Evolutionary conservation across 306 rosid species (phyloP), one percentile per base, ranked within the genome.

Genomic region (Vigna trinervia): DNA sequence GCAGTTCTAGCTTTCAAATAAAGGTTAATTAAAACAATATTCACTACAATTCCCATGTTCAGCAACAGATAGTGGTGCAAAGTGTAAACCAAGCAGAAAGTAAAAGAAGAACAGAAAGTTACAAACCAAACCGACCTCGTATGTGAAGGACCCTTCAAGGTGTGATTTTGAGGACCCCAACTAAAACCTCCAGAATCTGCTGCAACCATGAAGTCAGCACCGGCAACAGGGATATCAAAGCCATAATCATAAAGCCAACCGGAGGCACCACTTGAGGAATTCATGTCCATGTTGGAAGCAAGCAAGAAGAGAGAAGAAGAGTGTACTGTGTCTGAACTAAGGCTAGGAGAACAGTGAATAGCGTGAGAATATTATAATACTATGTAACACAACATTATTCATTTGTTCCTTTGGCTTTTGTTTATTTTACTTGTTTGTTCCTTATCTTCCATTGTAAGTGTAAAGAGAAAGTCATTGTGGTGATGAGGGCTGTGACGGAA

Each of bases 161-260:
- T 45, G 39, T 75, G 72, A 36, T 28, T 34, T 2, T 81, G 81
- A 36, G 84, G 76, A 28, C 69, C 72, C 93, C 90, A 91, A 53
- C 30, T 59, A 92, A 91, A 91, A 69, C 75, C 64, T 62, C 62
- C 71, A 81, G 87, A 41, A 56, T 84, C 46, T 45, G 13, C 69
- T n/a, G 86, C 20, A 34, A 74, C 77, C 56, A 84, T 83, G 84
- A 89, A 87, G 38, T 80, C 78, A 43, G 81, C 43, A 28, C 56
- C 90, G 76, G 84, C 67, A 47, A 81, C 78, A 41, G 86, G 51
- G 45, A 87, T 75, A 26, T 80, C 83, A 59, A 85, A 41, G 75
- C 60, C 80, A 81, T 86, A 89, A 82, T 86, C 90, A 15, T 71
- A 87, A 52, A 91, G 89, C 94, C 94, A 88, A 67, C 62, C 74